phyloP scores from a whole-genome alignment of 352 stramenopile species.

The Phytophthora ohioensis region DNA sequence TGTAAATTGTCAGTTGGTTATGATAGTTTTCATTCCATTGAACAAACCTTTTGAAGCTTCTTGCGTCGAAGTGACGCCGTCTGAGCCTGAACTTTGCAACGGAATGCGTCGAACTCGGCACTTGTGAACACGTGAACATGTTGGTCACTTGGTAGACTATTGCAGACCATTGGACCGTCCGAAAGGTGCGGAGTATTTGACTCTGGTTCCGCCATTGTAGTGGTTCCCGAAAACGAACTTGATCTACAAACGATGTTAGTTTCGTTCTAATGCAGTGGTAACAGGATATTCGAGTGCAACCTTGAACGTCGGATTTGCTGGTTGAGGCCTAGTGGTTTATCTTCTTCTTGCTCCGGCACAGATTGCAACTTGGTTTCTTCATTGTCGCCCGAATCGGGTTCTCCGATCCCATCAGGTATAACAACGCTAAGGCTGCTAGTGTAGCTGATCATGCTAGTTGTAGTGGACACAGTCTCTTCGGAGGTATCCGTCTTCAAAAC shows the following conservation, averaged over 20 bases:
- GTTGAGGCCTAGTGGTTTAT: too few relatives aligned
- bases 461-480: background rate
- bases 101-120: slow-evolving; percentile 14
- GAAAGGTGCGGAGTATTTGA: too few relatives aligned
- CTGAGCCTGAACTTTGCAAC: slow-evolving; percentile 15
- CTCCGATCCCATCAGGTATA: too few relatives aligned
- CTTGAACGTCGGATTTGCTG: too few relatives aligned
- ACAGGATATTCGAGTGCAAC: too few relatives aligned
- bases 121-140: slow-evolving; percentile 14
- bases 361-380: too few relatives aligned
- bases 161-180: background rate
- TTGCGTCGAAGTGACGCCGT: slow-evolving; percentile 12
- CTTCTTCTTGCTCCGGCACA: too few relatives aligned
- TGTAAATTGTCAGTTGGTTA: background rate
- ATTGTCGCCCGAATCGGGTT: too few relatives aligned
- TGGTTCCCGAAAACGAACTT: too few relatives aligned
- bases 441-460: background rate
- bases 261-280: too few relatives aligned
- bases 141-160: background rate
- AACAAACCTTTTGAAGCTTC: slow-evolving; percentile 35
- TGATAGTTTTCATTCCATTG: background rate
- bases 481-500: slow-evolving; percentile 7
- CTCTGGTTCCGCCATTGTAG: background rate
- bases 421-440: too few relatives aligned
- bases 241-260: background rate